These are phyloP conservation scores for Epichloe hybrida DNA, from an alignment of 2,329 filamentous ascomycete genomes.

Conservation along the genomic window DNA sequence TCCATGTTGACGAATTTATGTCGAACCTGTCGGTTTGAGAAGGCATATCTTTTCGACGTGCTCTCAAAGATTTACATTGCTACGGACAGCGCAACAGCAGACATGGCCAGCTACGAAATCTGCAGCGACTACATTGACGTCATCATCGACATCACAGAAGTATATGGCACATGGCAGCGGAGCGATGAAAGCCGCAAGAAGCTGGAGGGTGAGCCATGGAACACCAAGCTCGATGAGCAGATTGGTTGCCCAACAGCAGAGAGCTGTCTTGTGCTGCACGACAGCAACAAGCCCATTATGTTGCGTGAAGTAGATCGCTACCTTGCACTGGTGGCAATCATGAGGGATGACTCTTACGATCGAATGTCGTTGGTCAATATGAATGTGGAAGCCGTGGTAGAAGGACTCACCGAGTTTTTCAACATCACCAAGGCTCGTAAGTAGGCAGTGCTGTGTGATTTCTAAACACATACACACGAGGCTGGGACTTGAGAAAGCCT, in stretches of 20 bases:
- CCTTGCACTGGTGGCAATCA: slow-evolving; percentile 70
- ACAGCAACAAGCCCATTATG: slow-evolving; percentile 51
- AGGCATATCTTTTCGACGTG: slow-evolving; percentile 95
- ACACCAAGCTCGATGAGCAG: slow-evolving; percentile 49
- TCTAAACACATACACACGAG: not conserved
- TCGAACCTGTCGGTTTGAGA: slow-evolving; percentile 89
- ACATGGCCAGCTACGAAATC: slow-evolving; percentile 94
- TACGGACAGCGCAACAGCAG: slow-evolving; percentile 82
- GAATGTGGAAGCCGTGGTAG: slow-evolving; percentile 72
- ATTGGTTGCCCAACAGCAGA: slow-evolving; percentile 52
- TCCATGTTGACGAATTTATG: slow-evolving; percentile 88
- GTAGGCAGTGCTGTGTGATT: slow-evolving; percentile 5
- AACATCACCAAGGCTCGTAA: slow-evolving; percentile 50
- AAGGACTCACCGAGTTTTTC: slow-evolving; percentile 68
- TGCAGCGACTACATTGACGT: slow-evolving; percentile 98
- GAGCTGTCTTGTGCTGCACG: slow-evolving; percentile 54
- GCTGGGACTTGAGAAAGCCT: not conserved
- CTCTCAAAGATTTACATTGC: slow-evolving; percentile 98
- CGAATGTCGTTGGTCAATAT: slow-evolving; percentile 77
- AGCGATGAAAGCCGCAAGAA: slow-evolving; percentile 38
- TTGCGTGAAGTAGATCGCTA: slow-evolving; percentile 59
- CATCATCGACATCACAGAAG: slow-evolving; percentile 90
- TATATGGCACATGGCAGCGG: slow-evolving; percentile 68
- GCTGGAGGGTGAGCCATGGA: slow-evolving; percentile 48
- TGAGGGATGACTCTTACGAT: slow-evolving; percentile 73